Evolutionary conservation across 345 rosid species (phyloP), one percentile per base, ranked within the genome.

Genomic region (Populus simonii): DNA sequence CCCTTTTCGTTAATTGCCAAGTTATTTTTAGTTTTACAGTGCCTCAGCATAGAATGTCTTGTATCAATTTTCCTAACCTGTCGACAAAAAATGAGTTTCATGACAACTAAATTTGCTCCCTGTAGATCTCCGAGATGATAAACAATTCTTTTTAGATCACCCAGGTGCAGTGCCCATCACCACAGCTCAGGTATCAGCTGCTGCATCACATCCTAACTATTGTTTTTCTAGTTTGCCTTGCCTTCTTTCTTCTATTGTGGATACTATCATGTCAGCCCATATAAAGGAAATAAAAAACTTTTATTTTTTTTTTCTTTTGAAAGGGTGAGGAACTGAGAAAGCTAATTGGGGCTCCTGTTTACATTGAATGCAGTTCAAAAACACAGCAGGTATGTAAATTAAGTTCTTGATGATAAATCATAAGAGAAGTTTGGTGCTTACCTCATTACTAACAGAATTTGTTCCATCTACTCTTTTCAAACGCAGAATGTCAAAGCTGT

Each of bases 271-370:
- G 41, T 27, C 31, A 74, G 76, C 38, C 69, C 4, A 2, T 27
- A 65, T 49, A 20, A 27, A 23, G 65, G 11, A 41, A 49, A 9
- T 66, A 55, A 57, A 59, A 53, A 22, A 6, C 61, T 31, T 72
- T 35, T 35, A 51, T 63, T 66, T 61, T 63, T 18, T 43, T 72
- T 68, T 53, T 39, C 25, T 70, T 43, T 18, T 62, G 25, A 22
- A 77, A 93, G 98, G 96, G 98, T 27, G 98, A 93, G 80, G 98
- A 93, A 76, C 80, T 93, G 80, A 89, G 86, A 80, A 93, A 90
- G 86, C 72, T 85, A 47, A 90, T 90, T 33, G 96, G 96, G 1
- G 94, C 96, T 67, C 88, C 93, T 66, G 82, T 90, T 81, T 93
- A 92, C 84, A 86, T 89, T 5, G 98, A 93, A 78, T 92, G 92